A percentile compares a stretch with the other conserved stretches of the same genome.
Conservation (phyloP, 139 green algal species). For the Diplosphaera chodatii region DNA sequence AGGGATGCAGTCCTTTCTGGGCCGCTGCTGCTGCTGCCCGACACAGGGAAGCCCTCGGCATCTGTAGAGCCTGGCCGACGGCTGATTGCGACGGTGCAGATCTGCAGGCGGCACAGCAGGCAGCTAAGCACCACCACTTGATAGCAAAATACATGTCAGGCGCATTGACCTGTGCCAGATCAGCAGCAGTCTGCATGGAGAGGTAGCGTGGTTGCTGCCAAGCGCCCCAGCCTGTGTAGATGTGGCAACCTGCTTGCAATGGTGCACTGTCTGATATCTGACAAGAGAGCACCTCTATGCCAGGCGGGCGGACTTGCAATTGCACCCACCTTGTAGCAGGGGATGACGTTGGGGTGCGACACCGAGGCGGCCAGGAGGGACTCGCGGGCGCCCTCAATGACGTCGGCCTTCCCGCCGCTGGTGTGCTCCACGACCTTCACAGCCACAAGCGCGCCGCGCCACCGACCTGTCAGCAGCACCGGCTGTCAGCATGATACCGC, state of each 20-base stretch:
- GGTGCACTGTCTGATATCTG: too few species aligned
- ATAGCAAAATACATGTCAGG: not conserved
- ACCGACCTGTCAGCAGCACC: slow-evolving; percentile 6
- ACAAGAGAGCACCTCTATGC: too few species aligned
- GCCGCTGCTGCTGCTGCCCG: not conserved
- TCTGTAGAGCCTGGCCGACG: not conserved
- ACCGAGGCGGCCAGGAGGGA: slow-evolving; percentile 11
- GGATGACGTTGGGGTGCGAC: slow-evolving; percentile 20
- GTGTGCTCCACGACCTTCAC: slow-evolving; percentile 25
- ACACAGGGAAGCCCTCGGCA: not conserved
- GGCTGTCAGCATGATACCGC: too few species aligned
- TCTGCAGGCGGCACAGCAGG: not conserved
- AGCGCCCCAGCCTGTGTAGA: too few species aligned
- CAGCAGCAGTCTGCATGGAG: too few species aligned
- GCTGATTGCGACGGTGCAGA: not conserved
- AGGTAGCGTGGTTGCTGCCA: too few species aligned
- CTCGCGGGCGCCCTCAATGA: slow-evolving; percentile 8
- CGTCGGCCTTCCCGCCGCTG: not conserved
- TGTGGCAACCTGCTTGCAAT: too few species aligned
- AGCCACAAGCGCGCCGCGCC: slow-evolving; percentile 18
- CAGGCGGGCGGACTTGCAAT: too few species aligned
- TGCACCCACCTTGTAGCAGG: slow-evolving; percentile 17
- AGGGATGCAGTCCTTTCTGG: not conserved
- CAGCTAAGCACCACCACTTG: not conserved
- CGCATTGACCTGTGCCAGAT: too few species aligned